phyloP scores from a whole-genome alignment of 257 asterid genomes.

The Ocimum tenuiflorum region DNA sequence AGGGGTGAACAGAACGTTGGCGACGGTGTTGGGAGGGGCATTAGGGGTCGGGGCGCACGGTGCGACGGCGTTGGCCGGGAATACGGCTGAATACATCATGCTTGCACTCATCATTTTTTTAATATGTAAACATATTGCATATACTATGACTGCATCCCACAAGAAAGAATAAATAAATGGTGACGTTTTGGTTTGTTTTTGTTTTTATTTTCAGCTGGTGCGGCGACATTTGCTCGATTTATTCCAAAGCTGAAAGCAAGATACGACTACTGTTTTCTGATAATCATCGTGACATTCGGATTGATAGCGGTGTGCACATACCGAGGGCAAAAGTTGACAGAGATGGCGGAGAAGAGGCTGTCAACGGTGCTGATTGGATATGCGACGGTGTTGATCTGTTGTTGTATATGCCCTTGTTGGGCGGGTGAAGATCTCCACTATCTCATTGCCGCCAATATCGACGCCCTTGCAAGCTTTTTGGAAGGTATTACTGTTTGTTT shows the following conservation, averaged over 20 bases:
- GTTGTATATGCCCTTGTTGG: conserved; percentile 63
- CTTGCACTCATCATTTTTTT: conserved; percentile 38
- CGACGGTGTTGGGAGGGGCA: conserved; percentile 56
- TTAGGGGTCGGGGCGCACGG: conserved; percentile 67
- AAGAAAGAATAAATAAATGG: no score
- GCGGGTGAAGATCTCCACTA: conserved; percentile 70
- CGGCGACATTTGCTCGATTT: conserved; percentile 55
- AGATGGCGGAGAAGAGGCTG: conserved; percentile 43
- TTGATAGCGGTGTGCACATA: conserved; percentile 52
- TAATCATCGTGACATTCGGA: conserved; percentile 55
- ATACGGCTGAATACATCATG: conserved; percentile 49
- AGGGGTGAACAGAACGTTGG: conserved; percentile 63
- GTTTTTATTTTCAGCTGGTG: no score
- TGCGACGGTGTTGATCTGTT: conserved; percentile 32
- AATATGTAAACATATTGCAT: conserved; percentile 25
- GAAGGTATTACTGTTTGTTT: no score
- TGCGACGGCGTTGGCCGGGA: conserved; percentile 43
- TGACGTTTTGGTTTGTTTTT: no score
- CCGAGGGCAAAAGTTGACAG: conserved; percentile 39
- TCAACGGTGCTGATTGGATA: conserved; percentile 32
- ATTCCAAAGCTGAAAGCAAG: conserved; percentile 60
- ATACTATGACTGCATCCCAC: no score
- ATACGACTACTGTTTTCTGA: conserved; percentile 61
- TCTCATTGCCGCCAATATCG: conserved; percentile 41
- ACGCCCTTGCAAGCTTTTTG: conserved; percentile 44